Conservation (phyloP, 1,284 basidiomycete species). For the Cutaneotrichosporon sp. region DNA sequence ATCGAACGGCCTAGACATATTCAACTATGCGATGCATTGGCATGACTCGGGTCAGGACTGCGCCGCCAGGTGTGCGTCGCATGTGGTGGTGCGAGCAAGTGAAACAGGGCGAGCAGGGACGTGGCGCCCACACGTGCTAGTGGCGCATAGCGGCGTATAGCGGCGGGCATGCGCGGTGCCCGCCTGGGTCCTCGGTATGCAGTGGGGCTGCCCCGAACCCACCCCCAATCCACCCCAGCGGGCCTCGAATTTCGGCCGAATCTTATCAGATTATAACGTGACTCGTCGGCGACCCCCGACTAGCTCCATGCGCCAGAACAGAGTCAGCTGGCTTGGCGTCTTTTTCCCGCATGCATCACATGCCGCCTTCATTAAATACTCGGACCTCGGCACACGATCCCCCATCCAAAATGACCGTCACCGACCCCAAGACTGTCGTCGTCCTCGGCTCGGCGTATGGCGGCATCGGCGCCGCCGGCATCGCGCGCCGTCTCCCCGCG, state of each 20-base stretch:
- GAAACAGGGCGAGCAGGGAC: not conserved
- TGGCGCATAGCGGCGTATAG: too few relatives aligned
- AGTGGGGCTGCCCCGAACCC: too few relatives aligned
- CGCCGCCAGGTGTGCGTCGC: too few relatives aligned
- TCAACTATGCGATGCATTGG: not conserved
- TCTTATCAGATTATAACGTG: slow-evolving; percentile 2
- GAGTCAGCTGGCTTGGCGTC: too few relatives aligned
- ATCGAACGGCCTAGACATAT: not conserved
- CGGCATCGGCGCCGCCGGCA: slow-evolving; percentile 60
- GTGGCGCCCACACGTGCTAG: not conserved
- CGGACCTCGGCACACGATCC: not conserved
- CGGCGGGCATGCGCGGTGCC: too few relatives aligned
- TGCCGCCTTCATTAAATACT: too few relatives aligned
- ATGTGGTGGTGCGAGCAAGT: not conserved
- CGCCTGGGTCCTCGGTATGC: too few relatives aligned
- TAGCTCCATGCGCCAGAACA: too few relatives aligned
- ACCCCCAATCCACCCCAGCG: too few relatives aligned
- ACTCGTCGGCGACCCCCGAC: not conserved
- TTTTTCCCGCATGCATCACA: too few relatives aligned
- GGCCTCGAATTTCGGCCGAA: not conserved
- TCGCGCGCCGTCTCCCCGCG: slow-evolving; percentile 62
- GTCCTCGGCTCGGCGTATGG: slow-evolving; percentile 65
- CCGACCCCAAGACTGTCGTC: slow-evolving; percentile 56
- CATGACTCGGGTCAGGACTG: not conserved
- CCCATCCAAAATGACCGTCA: slow-evolving; percentile 12